Conservation (phyloP, 257 asterid species). For the Leonotis leonurus region DNA sequence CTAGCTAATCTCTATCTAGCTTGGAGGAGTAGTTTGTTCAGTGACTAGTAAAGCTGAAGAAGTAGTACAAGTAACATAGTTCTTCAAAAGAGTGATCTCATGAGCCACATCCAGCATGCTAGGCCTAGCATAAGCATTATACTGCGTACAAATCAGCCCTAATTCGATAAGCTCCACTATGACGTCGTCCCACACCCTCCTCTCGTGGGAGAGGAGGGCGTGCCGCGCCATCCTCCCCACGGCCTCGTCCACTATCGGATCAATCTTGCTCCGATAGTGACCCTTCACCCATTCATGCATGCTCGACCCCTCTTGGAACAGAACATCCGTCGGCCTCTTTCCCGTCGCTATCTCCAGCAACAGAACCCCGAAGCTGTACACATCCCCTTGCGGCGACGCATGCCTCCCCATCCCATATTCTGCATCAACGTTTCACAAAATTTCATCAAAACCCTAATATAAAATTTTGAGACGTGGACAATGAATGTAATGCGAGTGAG, state of each 20-base stretch:
- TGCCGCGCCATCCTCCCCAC: conserved; percentile 26
- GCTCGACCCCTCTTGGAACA: conserved; percentile 57
- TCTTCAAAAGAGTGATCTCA: conserved; percentile 49
- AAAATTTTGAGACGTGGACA: too few relatives aligned
- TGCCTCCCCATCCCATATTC: conserved; percentile 86
- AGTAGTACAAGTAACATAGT: conserved; percentile 33
- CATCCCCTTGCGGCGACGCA: conserved; percentile 79
- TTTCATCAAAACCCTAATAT: too few relatives aligned
- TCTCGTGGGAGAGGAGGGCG: conserved; percentile 1
- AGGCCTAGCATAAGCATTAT: conserved; percentile 60
- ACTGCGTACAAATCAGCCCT: conserved; percentile 66
- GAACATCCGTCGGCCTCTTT: conserved; percentile 60
- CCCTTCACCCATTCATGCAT: conserved; percentile 73
- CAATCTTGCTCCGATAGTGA: conserved; percentile 53
- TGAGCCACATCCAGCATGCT: conserved; percentile 66
- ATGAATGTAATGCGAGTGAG: too few relatives aligned
- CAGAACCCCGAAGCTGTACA: conserved; percentile 63
- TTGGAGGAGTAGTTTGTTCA: conserved; percentile 23
- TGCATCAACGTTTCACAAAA: conserved; percentile 3
- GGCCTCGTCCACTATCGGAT: conserved; percentile 42
- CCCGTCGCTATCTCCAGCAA: conserved; percentile 62
- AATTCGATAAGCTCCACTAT: conserved; percentile 55
- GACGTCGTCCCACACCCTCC: conserved; percentile 35
- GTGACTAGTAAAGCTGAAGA: conserved; percentile 16
- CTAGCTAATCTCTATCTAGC: too few relatives aligned